A percentile compares a stretch with the other conserved stretches of the same genome.
These are phyloP conservation scores for Panicum virgatum DNA, from an alignment of 202 grass and related monocot species.

Conservation along the genomic window DNA sequence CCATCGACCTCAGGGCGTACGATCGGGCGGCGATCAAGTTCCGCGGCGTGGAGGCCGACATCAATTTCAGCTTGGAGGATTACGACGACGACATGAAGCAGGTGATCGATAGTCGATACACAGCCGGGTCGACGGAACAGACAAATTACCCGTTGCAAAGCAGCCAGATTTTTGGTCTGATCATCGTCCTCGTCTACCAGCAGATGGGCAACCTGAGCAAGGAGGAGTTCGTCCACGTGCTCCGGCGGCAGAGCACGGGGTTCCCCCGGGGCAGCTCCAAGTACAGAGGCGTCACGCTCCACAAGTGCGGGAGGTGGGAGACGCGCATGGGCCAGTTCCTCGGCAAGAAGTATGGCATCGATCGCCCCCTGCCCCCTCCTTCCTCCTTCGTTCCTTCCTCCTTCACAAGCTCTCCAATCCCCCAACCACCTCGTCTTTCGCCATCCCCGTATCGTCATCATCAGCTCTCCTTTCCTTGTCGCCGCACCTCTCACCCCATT, in stretches of 20 bases:
- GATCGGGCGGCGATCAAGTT: slow-evolving; percentile 99
- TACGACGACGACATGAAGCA: slow-evolving; percentile 96
- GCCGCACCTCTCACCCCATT: background rate
- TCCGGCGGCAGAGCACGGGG: slow-evolving; percentile 92
- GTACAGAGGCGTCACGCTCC: slow-evolving; percentile 89
- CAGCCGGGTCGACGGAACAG: background rate
- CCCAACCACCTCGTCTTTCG: background rate
- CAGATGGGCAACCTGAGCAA: slow-evolving; percentile 90
- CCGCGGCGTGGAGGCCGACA: slow-evolving; percentile 88
- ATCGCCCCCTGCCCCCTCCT: background rate
- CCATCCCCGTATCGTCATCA: background rate
- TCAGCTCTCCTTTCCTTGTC: background rate
- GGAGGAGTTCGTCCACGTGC: slow-evolving; percentile 98
- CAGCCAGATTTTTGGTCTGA: background rate
- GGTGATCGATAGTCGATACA: slow-evolving; percentile 39
- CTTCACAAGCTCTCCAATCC: background rate
- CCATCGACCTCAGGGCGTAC: slow-evolving; percentile 60
- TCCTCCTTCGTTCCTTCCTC: background rate
- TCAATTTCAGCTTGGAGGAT: slow-evolving; percentile 89
- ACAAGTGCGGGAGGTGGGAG: slow-evolving; percentile 99
- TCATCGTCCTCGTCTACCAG: background rate
- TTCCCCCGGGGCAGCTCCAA: slow-evolving; percentile 93
- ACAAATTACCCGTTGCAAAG: background rate
- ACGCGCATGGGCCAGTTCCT: slow-evolving; percentile 95
- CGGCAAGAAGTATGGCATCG: slow-evolving; percentile 76